Evolutionary conservation across 805 yeast species (phyloP), one percentile per base, ranked within the genome.

Genomic region (Citeromyces nyonsensis): DNA sequence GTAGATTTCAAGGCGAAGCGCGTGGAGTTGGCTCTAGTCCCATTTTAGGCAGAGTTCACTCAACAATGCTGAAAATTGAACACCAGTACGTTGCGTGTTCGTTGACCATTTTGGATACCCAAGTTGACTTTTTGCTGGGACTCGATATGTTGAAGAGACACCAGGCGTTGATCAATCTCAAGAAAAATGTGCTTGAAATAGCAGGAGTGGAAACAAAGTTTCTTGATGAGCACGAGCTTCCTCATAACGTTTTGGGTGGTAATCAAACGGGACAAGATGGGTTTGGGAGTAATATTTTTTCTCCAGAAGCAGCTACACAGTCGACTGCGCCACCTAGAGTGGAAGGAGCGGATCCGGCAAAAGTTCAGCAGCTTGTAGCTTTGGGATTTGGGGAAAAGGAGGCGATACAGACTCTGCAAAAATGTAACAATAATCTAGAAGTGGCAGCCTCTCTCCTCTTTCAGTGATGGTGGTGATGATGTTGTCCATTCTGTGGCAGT

Each of bases 121-220:
- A 58, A 6, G 75, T 74, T 14, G 94, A 84, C 40, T 60, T 86
- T 40, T 57, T 91, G 27, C 62, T 91, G 24, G 99, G 99, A 0
- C 60, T 91, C 33, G 98, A 91, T 51, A 69, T 88, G 94, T 63
- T 91, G 44, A 75, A 78, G 52, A 73, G 95, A 41, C 88, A 85
- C 51, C 85, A 76, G 47, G 94, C 94, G 31, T 57, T 63, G 26
- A 72, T 91, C 33, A 95, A 91, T 50, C 61, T 91, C 42, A 65
- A 65, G 29, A 59, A 59, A 30, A 76, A 81, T 45, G 65, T 63
- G 7, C 61, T 91, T 34, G 61, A 66, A 2, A 69, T 88, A 35
- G 91, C 80, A n/a, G 75, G 71, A 35, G 71, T 73, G 18, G 77
- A 74, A 40, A 70, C 93, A 0, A 63, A 63, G 18, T 88, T 88